These are phyloP conservation scores for Ehretia macrophylla DNA, from an alignment of 257 asterid species.

Conservation along the genomic window DNA sequence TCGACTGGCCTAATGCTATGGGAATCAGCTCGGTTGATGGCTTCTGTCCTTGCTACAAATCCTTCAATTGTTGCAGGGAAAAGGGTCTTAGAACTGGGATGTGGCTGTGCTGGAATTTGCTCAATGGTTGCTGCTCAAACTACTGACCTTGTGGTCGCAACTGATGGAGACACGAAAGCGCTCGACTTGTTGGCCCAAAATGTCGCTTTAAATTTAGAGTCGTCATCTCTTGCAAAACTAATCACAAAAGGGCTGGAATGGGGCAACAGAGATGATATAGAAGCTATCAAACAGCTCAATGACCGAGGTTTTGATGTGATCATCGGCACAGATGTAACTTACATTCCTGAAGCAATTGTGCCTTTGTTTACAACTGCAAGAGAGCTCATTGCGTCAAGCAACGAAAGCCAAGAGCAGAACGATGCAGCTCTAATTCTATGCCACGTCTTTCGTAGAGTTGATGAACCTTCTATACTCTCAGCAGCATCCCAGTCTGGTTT, in stretches of 20 bases:
- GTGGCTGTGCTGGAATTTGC: slow-evolving; percentile 83
- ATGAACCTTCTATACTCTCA: slow-evolving; percentile 61
- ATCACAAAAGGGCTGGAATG: slow-evolving; percentile 51
- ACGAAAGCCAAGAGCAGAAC: slow-evolving; percentile 6
- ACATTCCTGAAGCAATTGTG: slow-evolving; percentile 48
- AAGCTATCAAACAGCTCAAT: slow-evolving; percentile 39
- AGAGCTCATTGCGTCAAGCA: slow-evolving; percentile 41
- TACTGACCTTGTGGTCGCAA: slow-evolving; percentile 72
- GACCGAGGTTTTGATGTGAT: slow-evolving; percentile 68
- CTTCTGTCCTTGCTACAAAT: slow-evolving; percentile 66
- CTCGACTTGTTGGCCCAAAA: slow-evolving; percentile 59
- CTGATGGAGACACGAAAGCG: slow-evolving; percentile 82
- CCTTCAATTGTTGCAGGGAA: slow-evolving; percentile 50
- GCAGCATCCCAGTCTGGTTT: slow-evolving; percentile 66
- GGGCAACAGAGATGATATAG: slow-evolving; percentile 65
- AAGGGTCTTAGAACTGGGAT: slow-evolving; percentile 79
- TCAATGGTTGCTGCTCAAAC: slow-evolving; percentile 74
- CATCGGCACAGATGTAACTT: slow-evolving; percentile 85
- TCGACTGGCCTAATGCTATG: slow-evolving; percentile 96
- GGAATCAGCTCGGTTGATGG: slow-evolving; percentile 94
- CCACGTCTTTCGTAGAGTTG: slow-evolving; percentile 80
- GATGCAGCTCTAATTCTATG: slow-evolving; percentile 63
- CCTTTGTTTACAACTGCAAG: slow-evolving; percentile 78
- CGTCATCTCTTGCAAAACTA: slow-evolving; percentile 31
- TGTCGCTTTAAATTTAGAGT: slow-evolving; percentile 46